Evolutionary conservation across 2,329 filamentous ascomycete species (phyloP), one percentile per base, ranked within the genome.

Genomic region (Aspergillus aculeatinus): DNA sequence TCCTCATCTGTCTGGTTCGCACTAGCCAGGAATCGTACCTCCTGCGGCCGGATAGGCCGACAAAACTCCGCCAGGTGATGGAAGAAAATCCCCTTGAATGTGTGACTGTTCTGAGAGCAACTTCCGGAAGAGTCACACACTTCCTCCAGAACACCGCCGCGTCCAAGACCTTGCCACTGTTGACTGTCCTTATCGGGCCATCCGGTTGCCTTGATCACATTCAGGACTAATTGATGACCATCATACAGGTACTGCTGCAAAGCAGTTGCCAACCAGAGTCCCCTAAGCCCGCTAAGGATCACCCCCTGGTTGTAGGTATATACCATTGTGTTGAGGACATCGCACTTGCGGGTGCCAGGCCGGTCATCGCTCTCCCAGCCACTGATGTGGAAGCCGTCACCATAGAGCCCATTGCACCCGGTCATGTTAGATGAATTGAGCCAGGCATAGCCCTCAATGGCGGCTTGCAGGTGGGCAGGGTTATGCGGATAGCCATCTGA

Each of bases 291-390:
- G 4, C 90, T 92, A 23, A 97, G 83, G 1, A 98, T 70, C 4
- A 97, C 92, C 23, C 93, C 94, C 75, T 98, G 94, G 76, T 98
- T 98, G 79, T 98, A 97, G 0, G 92, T 96, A 76, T 93, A 96
- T 9, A 96, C 89, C 87, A 92, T 94, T 67, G 93, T 87, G 74
- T 96, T 91, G 52, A 92, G 85, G 53, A 85, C 74, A 71, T 97
- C 91, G 74, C 94, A 97, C 63, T 85, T 82, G 0, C 85, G 87
- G 58, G 90, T 92, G 53, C 87, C 86, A 27, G 81, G 82, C 60
- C 83, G 82, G 6, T 79, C 77, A 59, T 86, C 83, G 27, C 80
- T 78, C 33, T 77, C 72, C 77, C 83, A 90, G 25, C 85, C 85
- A 14, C 81, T 85, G 69, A 98, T 89, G 74, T 98, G 94, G 72